These are phyloP conservation scores for Eremothecium coryli DNA, from an alignment of 1,139 yeast genomes.

Conservation along the genomic window DNA sequence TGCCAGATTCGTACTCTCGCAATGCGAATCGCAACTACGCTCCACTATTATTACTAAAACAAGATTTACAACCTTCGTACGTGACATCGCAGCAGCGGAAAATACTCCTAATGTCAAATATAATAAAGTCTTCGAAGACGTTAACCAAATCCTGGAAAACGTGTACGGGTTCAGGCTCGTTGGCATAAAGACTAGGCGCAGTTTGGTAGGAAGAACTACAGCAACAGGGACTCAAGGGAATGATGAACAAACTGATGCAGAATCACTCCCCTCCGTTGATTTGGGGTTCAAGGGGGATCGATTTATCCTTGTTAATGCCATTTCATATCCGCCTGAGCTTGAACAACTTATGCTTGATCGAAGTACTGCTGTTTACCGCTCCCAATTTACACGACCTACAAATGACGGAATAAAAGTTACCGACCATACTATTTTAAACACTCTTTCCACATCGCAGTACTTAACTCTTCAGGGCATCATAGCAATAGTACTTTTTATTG, in stretches of 20 bases:
- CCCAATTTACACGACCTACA: constrained; percentile 11
- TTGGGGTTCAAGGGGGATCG: constrained; percentile 14
- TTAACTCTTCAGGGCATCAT: constrained; percentile 22
- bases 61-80: constrained; percentile 15
- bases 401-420: constrained; percentile 10
- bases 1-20: constrained; percentile 6
- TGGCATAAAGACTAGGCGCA: constrained; percentile 10
- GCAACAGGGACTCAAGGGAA: constrained; percentile 1
- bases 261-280: neutral
- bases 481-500: constrained; percentile 16
- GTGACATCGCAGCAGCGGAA: constrained; percentile 17
- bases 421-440: constrained; percentile 14
- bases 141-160: constrained; percentile 17
- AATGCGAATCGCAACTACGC: constrained; percentile 12
- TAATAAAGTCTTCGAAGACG: constrained; percentile 10
- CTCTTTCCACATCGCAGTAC: constrained; percentile 15
- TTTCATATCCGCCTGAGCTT: constrained; percentile 11
- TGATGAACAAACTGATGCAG: constrained; percentile 6
- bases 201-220: constrained; percentile 1
- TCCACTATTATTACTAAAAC: constrained; percentile 18
- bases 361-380: constrained; percentile 12
- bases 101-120: constrained; percentile 14
- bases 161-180: constrained; percentile 22
- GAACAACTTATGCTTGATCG: constrained; percentile 16
- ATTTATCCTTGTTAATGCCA: constrained; percentile 19